Conservation (phyloP, 208 protist species). For the Naegleria fowleri region DNA sequence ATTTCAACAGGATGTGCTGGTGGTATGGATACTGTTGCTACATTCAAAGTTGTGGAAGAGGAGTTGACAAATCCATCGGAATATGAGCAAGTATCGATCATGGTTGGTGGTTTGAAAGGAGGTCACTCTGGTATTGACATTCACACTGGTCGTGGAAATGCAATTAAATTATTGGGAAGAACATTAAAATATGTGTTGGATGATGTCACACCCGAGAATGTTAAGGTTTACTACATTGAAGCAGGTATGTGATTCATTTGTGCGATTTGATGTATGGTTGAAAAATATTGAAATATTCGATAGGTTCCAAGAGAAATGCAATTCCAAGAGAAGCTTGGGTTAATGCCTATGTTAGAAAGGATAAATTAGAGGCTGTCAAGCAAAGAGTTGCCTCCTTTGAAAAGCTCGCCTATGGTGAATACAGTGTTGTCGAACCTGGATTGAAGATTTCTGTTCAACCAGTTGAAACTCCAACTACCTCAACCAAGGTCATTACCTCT, state of each 20-base stretch:
- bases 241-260: neutral
- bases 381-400: neutral
- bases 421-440: neutral
- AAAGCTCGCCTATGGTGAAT: neutral
- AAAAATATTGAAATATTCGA: no score
- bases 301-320: neutral
- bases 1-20: neutral
- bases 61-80: neutral
- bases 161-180: constrained; percentile 31
- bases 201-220: neutral
- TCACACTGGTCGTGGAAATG: constrained; percentile 34
- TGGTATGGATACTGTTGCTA: neutral
- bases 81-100: constrained; percentile 7
- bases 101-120: constrained; percentile 23
- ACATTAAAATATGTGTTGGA: neutral
- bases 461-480: neutral
- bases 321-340: constrained; percentile 1
- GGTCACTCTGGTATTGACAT: constrained; percentile 39
- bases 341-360: neutral
- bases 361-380: neutral
- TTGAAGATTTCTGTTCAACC: neutral
- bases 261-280: no score
- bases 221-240: neutral
- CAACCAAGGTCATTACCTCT: neutral
- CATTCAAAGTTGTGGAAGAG: neutral